Conservation (phyloP, 1,139 yeast species). For the Fermentozyma sake region DNA sequence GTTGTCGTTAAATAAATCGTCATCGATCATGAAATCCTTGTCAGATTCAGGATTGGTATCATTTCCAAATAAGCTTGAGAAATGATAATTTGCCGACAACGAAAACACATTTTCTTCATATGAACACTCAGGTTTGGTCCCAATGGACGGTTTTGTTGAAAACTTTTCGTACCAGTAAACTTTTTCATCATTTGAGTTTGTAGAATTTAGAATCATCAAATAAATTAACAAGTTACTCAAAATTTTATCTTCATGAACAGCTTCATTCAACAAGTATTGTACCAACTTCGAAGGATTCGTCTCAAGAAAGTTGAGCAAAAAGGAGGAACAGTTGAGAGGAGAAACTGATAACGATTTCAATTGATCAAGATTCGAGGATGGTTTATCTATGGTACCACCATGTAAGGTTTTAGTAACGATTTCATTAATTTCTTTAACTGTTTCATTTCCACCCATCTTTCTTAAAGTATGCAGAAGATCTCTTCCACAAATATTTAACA, state of each 20-base stretch:
- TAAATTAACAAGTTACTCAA: conserved; percentile 25
- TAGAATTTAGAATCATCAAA: conserved; percentile 15
- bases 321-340: conserved; percentile 1
- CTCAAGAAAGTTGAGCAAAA: conserved; percentile 1
- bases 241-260: conserved; percentile 19
- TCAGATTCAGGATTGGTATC: conserved; percentile 4
- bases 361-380: conserved; percentile 2
- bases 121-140: background rate
- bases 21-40: conserved; percentile 11
- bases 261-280: conserved; percentile 4
- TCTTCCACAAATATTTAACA: conserved; percentile 20
- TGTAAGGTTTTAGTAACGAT: conserved; percentile 12
- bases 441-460: conserved; percentile 12
- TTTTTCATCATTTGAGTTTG: conserved; percentile 16
- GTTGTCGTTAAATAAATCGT: conserved; percentile 11
- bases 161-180: conserved; percentile 21
- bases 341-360: conserved; percentile 3
- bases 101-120: background rate
- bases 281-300: conserved; percentile 4
- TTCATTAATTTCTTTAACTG: conserved; percentile 13
- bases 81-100: conserved; percentile 9
- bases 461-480: conserved; percentile 15
- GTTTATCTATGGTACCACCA: conserved; percentile 6
- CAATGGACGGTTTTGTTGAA: conserved; percentile 2
- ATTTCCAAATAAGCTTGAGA: conserved; percentile 12